These are phyloP conservation scores for Starmerella sirachaensis DNA, from an alignment of 805 yeast genomes.

Conservation along the genomic window DNA sequence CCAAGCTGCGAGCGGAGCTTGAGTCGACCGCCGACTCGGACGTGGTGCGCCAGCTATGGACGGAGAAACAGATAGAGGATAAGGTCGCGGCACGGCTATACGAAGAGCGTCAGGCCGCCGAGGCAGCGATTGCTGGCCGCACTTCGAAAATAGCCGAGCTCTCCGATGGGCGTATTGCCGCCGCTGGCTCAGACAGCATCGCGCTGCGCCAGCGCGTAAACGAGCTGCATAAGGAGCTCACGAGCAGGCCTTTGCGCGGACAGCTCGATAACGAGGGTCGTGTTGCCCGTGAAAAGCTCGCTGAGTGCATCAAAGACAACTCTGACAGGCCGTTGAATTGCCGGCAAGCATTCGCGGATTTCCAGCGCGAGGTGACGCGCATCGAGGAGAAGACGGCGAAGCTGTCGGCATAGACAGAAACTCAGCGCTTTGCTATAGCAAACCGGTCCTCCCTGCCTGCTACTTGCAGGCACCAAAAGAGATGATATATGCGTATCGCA, in stretches of 20 bases:
- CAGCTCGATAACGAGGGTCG: constrained; percentile 24
- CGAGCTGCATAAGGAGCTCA: constrained; percentile 25
- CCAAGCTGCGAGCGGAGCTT: constrained; percentile 25
- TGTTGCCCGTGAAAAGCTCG: constrained; percentile 24
- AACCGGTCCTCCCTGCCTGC: background rate
- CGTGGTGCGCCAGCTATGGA: constrained; percentile 28
- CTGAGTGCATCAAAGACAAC: constrained; percentile 26
- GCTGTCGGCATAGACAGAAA: background rate
- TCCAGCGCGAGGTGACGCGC: constrained; percentile 18
- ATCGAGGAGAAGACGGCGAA: constrained; percentile 10
- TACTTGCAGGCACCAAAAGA: background rate
- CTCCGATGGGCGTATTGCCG: constrained; percentile 16
- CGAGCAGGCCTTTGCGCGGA: constrained; percentile 26
- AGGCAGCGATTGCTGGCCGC: constrained; percentile 22
- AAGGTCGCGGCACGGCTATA: constrained; percentile 27
- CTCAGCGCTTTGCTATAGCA: background rate
- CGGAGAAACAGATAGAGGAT: constrained; percentile 28
- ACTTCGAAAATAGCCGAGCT: constrained; percentile 9
- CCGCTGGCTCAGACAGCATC: constrained; percentile 14
- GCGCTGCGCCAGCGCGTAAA: constrained; percentile 24
- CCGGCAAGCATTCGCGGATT: constrained; percentile 25
- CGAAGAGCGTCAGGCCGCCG: constrained; percentile 25
- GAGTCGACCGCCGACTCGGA: constrained; percentile 29
- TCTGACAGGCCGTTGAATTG: constrained; percentile 27
- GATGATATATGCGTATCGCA: no score